Evolutionary conservation across 768 basidiomycete species (phyloP), one percentile per base, ranked within the genome.

Genomic region (Mycena galericulata): DNA sequence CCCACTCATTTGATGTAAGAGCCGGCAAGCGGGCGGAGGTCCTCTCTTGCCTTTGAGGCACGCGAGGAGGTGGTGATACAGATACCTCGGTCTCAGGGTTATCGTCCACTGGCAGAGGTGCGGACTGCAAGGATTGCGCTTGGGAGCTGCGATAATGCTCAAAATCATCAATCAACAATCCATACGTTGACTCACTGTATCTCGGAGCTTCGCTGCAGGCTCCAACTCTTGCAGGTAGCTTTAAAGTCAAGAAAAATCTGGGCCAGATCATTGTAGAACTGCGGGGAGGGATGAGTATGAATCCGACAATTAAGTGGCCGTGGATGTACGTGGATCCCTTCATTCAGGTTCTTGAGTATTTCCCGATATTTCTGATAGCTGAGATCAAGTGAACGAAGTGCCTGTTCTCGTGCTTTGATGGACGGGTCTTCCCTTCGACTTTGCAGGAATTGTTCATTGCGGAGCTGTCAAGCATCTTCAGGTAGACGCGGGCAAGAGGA

Each of bases 241-340:
- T 89, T 92, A 82, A 95, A 94, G 67, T 90, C 87, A 8, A 84
- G 80, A 1, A 97, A 77, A 49, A 97, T 88, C 14, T 84, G 87
- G 3, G 88, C 86, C 61, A 99, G 86, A 73, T 94, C 92, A 68
- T 95, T 96, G 77, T 99, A 97, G 75, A 98, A 99, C 93, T 96
- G 68, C 15, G n/a, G 41, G 43, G 9, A 0, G 60, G 40, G 65
- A 43, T 38, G 12, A 51, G 51, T 40, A 18, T 47, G 26, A 36
- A 14, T 8, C 45, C 3, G 29, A 27, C 34, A 36, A 41, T 24
- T 7, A 34, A 45, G 29, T 15, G 65, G 46, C 34, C 34, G 46
- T 47, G 34, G 29, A 69, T 80, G 17, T 72, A 92, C 95, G 83
- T 94, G 92, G 73, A 93, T 85, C 7, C 97, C 97, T 76, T 99